Base-by-base conservation (phyloP, 768 basidiomycete species). In the Phanerodontia chrysosporium region DNA sequence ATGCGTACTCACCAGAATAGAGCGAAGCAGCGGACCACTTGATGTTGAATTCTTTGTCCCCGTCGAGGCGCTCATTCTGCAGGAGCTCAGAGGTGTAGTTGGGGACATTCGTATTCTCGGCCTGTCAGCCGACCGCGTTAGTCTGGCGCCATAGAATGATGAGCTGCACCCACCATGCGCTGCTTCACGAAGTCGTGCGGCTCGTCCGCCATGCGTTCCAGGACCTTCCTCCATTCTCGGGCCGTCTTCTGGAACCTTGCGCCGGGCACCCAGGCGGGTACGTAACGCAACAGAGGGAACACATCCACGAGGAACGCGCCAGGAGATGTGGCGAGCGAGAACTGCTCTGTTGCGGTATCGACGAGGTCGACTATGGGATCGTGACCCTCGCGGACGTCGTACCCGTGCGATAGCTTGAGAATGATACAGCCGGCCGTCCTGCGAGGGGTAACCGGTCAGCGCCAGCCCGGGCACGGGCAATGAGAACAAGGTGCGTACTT, bases 31-130 rank as follows among this genome's bases (percentile, higher is more conserved):
- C 76, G 39, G 85, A 82, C 83, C 86, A 87, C 68, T 86, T 89
- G 58, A 89, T 74, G 60, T 83, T 79, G 52, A 78, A 72, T 59
- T 87, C 85, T 58, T 86, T 84, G 58, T 86, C 82, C 3, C 72
- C 69, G 49, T 71, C 79, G 29, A 83, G 65, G 10, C 73, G 69
- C 65, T 79, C 81, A 24, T 72, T 76, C 63, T 87, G 79, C 27
- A 89, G 76, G 57, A 85, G 68, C 27, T 76, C 74, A 24, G 85
- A 85, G 1, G 82, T 80, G 66, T 85, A 87, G 7, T 85, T 89
- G 16, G 75, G 66, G 22, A 75, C 69, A 22, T 80, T 81, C n/a
- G 75, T 79, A n/a, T 86, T 85, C 57, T 81, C 76, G 35, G 77
- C 79, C 87, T 90, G 32, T 10, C 16, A 6, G 18, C 22, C 35